These are phyloP conservation scores for Globisporangium lucens DNA, from an alignment of 352 stramenopile species.

Conservation along the genomic window DNA sequence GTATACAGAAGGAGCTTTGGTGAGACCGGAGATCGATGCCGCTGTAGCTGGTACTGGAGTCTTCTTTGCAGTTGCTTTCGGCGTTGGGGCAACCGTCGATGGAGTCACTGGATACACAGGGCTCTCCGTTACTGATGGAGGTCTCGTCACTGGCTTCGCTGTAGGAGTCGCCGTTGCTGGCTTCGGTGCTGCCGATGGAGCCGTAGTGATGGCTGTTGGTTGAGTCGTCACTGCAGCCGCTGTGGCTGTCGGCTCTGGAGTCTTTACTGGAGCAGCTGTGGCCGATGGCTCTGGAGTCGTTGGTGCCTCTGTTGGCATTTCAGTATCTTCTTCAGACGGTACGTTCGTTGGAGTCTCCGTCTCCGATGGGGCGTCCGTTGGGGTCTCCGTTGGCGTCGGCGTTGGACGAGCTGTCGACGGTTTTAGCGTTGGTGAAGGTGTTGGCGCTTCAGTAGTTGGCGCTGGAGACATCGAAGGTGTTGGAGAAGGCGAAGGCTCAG, in stretches of 20 bases:
- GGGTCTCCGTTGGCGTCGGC: conserved; percentile 3
- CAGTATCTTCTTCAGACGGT: not conserved
- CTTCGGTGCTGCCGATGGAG: conserved; percentile 1
- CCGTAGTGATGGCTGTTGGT: not conserved
- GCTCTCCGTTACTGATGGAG: not conserved
- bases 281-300: not conserved
- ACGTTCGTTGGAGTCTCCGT: conserved; percentile 12
- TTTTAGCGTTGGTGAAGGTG: not conserved
- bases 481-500: not conserved
- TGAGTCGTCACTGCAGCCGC: not conserved
- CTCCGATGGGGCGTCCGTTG: conserved; percentile 10
- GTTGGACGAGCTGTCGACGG: not conserved
- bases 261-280: not conserved
- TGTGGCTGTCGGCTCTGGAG: not conserved
- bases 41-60: not conserved
- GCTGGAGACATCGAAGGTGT: not conserved
- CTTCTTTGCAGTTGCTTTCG: conserved; percentile 1
- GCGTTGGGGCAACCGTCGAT: conserved; percentile 3
- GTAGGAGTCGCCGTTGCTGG: not conserved
- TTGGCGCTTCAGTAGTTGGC: not conserved
- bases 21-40: not conserved
- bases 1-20: not conserved
- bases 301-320: conserved; percentile 1
- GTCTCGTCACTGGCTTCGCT: not conserved
- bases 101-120: not conserved